phyloP scores from a whole-genome alignment of 2,329 filamentous ascomycete genomes.

The Meredithiella fracta region DNA sequence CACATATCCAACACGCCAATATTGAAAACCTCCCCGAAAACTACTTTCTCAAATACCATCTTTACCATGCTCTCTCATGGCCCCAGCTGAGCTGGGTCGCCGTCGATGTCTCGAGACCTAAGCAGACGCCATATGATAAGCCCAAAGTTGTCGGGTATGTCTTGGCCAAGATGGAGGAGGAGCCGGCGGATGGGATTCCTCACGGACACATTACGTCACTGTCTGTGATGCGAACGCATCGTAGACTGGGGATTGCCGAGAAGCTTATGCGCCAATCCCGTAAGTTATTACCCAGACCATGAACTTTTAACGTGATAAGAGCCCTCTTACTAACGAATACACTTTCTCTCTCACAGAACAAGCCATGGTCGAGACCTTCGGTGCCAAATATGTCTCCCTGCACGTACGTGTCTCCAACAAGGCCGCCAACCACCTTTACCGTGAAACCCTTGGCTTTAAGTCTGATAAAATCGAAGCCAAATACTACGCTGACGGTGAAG shows the following conservation, averaged over 20 bases:
- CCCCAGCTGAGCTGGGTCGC: constrained; percentile 93
- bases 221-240: constrained; percentile 90
- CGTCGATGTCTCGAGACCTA: constrained; percentile 71
- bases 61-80: constrained; percentile 97
- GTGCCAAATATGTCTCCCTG: constrained; percentile 80
- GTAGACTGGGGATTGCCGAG: constrained; percentile 81
- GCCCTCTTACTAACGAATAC: neutral
- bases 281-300: constrained; percentile 34
- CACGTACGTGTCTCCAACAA: constrained; percentile 91
- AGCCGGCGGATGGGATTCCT: constrained; percentile 73
- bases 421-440: constrained; percentile 81
- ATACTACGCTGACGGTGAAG: constrained; percentile 96
- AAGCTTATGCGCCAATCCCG: constrained; percentile 94
- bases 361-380: constrained; percentile 92
- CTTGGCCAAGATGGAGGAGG: constrained; percentile 99
- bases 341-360: constrained; percentile 39
- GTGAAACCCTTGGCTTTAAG: constrained; percentile 77
- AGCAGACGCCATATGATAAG: constrained; percentile 66
- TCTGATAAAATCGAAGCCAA: constrained; percentile 73
- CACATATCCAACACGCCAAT: constrained; percentile 92
- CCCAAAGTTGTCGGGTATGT: constrained; percentile 98
- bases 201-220: constrained; percentile 95
- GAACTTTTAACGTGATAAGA: neutral
- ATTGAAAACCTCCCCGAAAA: constrained; percentile 98
- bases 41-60: constrained; percentile 99